Base-by-base conservation (phyloP, 2,329 filamentous ascomycete species). In the Cladobotryum protrusum region DNA sequence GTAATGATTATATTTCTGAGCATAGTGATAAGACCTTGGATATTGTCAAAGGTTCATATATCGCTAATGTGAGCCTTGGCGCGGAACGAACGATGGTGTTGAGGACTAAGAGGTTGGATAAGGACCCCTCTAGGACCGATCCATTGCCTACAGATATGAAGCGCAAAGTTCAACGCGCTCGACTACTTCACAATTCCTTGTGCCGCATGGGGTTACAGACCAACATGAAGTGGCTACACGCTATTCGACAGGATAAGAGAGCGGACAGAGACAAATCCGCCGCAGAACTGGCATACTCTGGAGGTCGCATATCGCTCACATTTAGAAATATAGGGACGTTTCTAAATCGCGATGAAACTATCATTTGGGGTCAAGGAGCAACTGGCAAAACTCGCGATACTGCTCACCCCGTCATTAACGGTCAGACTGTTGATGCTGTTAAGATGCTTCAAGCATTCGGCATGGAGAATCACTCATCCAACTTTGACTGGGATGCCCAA, bases 11-110 rank as follows among this genome's bases (percentile, higher is more conserved):
- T 64, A 99, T 99, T 54, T 93, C 89, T 1, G 93, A 99, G 64
- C 93, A 99, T 63, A 95, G 89, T 36, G 93, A 99, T 66, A 99
- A 99, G 70, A 96, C 92, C 0, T 74, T 99, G 19, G 93, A 99
- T 64, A 93, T 99, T 50, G 83, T 82, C 12, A 81, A 79, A 20
- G 83, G 77, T 4, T 93, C 87, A 19, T 91, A 78, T 52, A 95
- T 99, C 57, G 89, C 91, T 56, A 99, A 97, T 62, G 82, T 96
- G 45, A 96, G 89, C 57, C 78, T 97, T n/a, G 93, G 93, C 1
- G 91, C 92, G 1, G 85, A 95, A 68, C 78, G 93, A 47, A 91
- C 83, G 2, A 96, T 97, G 91, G 78, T 87, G 0, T 79, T 99
- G 34, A 83, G 93, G 46, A 92, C 86, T 11, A 96, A 95, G 70